Conservation (phyloP, 306 rosid species). For the Begonia loranthoides region DNA sequence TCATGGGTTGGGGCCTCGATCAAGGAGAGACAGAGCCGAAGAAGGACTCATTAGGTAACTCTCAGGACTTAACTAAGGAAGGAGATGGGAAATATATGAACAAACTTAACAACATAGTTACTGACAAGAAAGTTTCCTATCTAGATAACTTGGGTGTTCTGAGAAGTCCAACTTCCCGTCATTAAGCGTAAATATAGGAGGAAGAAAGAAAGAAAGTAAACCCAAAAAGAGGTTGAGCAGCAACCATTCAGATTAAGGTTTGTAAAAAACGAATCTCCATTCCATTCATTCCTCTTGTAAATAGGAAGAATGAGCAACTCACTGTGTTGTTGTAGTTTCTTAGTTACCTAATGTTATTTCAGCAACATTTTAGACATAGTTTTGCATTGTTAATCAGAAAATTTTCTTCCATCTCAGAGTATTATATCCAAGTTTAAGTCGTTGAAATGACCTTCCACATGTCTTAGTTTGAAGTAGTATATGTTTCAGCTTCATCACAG, state of each 20-base stretch:
- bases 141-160: slow-evolving; percentile 62
- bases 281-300: slow-evolving; percentile 35
- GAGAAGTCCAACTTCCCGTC: slow-evolving; percentile 84
- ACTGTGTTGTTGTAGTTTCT: slow-evolving; percentile 2
- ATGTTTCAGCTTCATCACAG: too few relatives aligned
- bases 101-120: slow-evolving; percentile 4
- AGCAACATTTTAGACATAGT: too few relatives aligned
- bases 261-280: slow-evolving; percentile 15
- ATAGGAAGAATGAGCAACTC: slow-evolving; percentile 27
- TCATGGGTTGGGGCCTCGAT: slow-evolving; percentile 82
- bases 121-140: slow-evolving; percentile 43
- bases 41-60: slow-evolving; percentile 6
- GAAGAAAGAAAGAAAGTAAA: background rate
- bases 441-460: too few relatives aligned
- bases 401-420: too few relatives aligned
- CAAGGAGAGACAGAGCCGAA: slow-evolving; percentile 29
- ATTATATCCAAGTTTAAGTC: too few relatives aligned
- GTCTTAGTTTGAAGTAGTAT: too few relatives aligned
- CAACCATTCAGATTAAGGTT: background rate
- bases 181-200: slow-evolving; percentile 19
- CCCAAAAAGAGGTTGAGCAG: background rate
- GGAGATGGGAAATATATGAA: background rate
- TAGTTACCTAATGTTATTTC: too few relatives aligned
- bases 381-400: too few relatives aligned
- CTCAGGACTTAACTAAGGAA: slow-evolving; percentile 1